Evolutionary conservation across 108 stramenopile species (phyloP), one percentile per base, ranked within the genome.

Genomic region (Pelagomonas calceolata): DNA sequence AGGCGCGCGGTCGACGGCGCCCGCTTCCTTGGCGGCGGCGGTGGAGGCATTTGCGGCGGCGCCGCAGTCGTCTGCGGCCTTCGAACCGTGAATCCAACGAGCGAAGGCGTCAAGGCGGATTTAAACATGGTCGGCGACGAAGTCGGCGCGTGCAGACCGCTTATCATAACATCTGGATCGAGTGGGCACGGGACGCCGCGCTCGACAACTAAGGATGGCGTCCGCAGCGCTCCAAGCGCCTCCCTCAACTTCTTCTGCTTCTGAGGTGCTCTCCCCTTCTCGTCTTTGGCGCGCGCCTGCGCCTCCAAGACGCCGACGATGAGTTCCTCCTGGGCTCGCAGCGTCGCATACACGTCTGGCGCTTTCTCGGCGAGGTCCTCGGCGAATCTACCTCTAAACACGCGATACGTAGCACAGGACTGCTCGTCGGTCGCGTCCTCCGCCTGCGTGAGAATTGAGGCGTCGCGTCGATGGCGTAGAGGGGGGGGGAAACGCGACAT

Each of bases 21-120:
- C 9, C 39, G 39, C 39, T 43, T 12, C 39, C 9, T 12, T 5
- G 39, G 39, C 39, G 39, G 39, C 39, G 39, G 39, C 39, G 39
- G 9, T 12, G 39, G 9, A 12, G 9, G 39, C 39, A 12, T 12
- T 5, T 12, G 39, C 39, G 39, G 9, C 9, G 39, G 39, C 39
- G 39, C 9, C 39, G 39, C 9, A 5, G 39, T 5, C 39, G 39
- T 5, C 39, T 5, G 9, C 9, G 39, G 9, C 39, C 9, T 12
- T 5, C 39, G 39, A 5, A 12, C 39, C 39, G 39, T 12, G 39
- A 98, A 98, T 34, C 90, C 89, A 29, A 98, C 76, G 15, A 95
- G 88, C 18, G 93, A 92, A n/a, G 96, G 97, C 79, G 96, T 96
- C 29, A 98, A 73, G 14, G 97, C 97, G 16, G 91, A 90, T 64